phyloP scores from a whole-genome alignment of 2,329 filamentous ascomycete species.

The Trichoderma endophyticum region DNA sequence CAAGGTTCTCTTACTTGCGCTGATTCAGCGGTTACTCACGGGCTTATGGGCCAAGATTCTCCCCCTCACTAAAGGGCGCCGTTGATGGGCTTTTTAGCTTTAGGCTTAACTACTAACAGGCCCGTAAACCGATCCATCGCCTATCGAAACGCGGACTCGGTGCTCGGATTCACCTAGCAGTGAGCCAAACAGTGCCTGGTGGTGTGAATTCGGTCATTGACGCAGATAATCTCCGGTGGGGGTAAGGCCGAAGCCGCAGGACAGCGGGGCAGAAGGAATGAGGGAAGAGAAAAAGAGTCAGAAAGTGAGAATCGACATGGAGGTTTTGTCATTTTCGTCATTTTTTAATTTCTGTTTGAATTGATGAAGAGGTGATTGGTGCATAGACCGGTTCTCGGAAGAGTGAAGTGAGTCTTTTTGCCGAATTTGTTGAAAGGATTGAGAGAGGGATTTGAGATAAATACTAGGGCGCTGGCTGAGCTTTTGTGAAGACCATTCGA shows the following conservation, averaged over 20 bases:
- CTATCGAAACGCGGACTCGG: not conserved
- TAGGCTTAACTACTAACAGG: not conserved
- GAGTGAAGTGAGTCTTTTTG: not conserved
- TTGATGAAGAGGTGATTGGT: not conserved
- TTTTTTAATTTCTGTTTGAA: not conserved
- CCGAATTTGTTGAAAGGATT: not conserved
- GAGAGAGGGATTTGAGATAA: not conserved
- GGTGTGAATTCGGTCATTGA: not conserved
- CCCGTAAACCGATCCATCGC: not conserved
- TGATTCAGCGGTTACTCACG: not conserved
- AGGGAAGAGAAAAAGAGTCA: not conserved
- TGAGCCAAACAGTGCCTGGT: not conserved
- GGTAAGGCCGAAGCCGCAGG: not conserved
- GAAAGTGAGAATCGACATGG: not conserved
- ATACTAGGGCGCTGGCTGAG: not conserved
- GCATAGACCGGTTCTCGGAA: not conserved
- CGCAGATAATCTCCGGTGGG: not conserved
- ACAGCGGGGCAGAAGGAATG: not conserved
- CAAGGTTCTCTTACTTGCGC: too few species aligned
- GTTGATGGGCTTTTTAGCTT: not conserved
- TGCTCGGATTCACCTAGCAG: not conserved
- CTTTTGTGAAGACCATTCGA: not conserved
- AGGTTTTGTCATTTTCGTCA: not conserved
- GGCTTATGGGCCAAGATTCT: not conserved
- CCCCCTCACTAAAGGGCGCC: slow-evolving; percentile 10